Conservation (phyloP, 2,329 filamentous ascomycete species). For the Verticillium nubilum region DNA sequence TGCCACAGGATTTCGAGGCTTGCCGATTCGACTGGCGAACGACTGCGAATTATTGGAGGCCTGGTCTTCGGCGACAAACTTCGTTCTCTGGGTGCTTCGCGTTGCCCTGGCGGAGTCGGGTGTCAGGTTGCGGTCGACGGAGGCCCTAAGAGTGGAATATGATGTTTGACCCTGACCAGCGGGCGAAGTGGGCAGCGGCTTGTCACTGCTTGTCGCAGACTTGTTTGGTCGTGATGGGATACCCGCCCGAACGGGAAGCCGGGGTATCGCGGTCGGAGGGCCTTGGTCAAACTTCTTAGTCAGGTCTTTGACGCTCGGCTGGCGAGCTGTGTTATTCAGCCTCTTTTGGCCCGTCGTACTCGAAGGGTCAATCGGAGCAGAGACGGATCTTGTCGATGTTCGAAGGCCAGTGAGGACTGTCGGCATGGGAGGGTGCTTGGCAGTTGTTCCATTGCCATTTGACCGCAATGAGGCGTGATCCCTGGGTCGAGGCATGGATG, state of each 20-base stretch:
- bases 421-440: constrained; percentile 39
- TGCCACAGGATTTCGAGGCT: constrained; percentile 34
- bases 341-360: constrained; percentile 24
- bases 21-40: constrained; percentile 54
- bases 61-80: constrained; percentile 44
- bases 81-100: constrained; percentile 34
- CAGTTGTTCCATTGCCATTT: constrained; percentile 43
- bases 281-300: constrained; percentile 73
- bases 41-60: constrained; percentile 50
- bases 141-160: constrained; percentile 35
- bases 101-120: constrained; percentile 13
- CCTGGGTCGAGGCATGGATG: constrained; percentile 28
- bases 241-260: constrained; percentile 27
- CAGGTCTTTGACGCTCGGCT: constrained; percentile 75
- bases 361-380: constrained; percentile 43
- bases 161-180: constrained; percentile 28
- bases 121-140: constrained; percentile 24
- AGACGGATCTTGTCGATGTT: constrained; percentile 45
- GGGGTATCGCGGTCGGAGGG: constrained; percentile 25
- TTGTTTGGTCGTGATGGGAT: constrained; percentile 29
- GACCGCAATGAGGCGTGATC: constrained; percentile 39
- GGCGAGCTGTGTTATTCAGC: constrained; percentile 26
- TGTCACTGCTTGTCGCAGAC: constrained; percentile 23
- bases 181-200: constrained; percentile 5
- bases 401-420: constrained; percentile 34